A percentile compares a stretch with the other conserved stretches of the same genome.
phyloP scores from a whole-genome alignment of 352 stramenopile genomes.

The Phytophthora pseudosyringae region DNA sequence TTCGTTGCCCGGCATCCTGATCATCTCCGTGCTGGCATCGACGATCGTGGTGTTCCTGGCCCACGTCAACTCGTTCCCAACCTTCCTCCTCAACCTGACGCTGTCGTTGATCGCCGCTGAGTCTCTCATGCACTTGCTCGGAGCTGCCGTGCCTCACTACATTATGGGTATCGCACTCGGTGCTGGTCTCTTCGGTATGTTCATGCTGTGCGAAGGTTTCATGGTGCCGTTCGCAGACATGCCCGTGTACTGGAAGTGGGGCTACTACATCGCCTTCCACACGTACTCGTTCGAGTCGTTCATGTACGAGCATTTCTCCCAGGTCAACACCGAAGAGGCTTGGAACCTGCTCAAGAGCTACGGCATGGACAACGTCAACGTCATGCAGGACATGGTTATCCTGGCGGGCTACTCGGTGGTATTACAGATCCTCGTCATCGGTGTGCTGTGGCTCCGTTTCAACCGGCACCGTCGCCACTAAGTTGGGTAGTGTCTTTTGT shows the following conservation, averaged over 20 bases:
- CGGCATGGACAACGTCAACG: constrained; percentile 66
- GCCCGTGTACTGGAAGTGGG: constrained; percentile 80
- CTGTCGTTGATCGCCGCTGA: constrained; percentile 80
- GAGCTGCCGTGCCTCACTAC: constrained; percentile 82
- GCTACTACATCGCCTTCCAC: constrained; percentile 89
- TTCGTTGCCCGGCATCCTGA: constrained; percentile 70
- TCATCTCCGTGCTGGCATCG: constrained; percentile 70
- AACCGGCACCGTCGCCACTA: constrained; percentile 42
- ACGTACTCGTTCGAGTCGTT: constrained; percentile 88
- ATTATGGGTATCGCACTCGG: constrained; percentile 88
- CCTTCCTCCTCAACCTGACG: constrained; percentile 79
- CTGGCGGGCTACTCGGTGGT: constrained; percentile 53
- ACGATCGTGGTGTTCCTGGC: constrained; percentile 62
- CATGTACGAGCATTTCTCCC: constrained; percentile 84
- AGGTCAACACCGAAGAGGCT: constrained; percentile 27
- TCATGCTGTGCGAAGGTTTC: constrained; percentile 91
- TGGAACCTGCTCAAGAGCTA: constrained; percentile 47
- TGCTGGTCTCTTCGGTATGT: constrained; percentile 85
- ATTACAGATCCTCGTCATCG: constrained; percentile 60
- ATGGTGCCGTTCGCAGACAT: constrained; percentile 75
- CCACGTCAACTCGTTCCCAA: constrained; percentile 62
- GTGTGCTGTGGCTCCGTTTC: constrained; percentile 47
- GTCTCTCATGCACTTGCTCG: constrained; percentile 83
- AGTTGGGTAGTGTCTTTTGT: constrained; percentile 18
- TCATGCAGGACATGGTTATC: constrained; percentile 63